Evolutionary conservation across 1,139 yeast genomes (phyloP), one percentile per base, ranked within the genome.

Genomic region (Pneumocystis jirovecii): DNA sequence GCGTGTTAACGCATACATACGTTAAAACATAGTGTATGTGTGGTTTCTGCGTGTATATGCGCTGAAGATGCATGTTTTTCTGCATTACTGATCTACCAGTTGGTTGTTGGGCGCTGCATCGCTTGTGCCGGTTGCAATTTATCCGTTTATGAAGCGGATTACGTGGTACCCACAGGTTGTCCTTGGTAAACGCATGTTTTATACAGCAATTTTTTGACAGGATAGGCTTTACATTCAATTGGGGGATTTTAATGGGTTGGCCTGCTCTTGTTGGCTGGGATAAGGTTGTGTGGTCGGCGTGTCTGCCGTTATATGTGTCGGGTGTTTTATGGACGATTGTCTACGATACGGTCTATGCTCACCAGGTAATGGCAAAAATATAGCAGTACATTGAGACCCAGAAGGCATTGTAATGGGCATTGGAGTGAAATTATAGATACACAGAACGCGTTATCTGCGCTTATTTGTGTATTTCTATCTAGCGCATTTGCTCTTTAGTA

Each of bases 281-380:
- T 62, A 29, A 39, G n/a, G 64, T 68, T 57, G 81, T 83, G 70
- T 80, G 83, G 78, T 77, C 83, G 29, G 87, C 90, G 2, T 91
- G 91, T 83, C 78, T 83, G 15, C 89, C 96, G 0, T 79, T 95
- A 64, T 89, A 86, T 71, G 75, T 84, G 1, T 84, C 96, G 21
- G 85, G 90, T 62, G 87, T 86, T 73, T 80, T 86, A 66, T 95
- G 98, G 98, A 86, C 96, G 70, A 87, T 95, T 89, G 85, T 87
- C 64, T 95, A 95, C 75, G 99, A 95, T 75, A 89, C 97, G 1
- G 84, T 95, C 60, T 95, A 95, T 74, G 98, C 98, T 0, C 99
- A 95, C 74, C 99, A 95, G 21, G 59, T 61, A 19, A 37, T n/a
- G n/a, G 56, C 17, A 31, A 21, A 17, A 35, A 35, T 42, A 17